Percentiles rank a stretch among this genome's conserved stretches.
These are phyloP conservation scores for Puccinellia tenuiflora DNA, from an alignment of 176 grass and related monocot species.

Conservation along the genomic window DNA sequence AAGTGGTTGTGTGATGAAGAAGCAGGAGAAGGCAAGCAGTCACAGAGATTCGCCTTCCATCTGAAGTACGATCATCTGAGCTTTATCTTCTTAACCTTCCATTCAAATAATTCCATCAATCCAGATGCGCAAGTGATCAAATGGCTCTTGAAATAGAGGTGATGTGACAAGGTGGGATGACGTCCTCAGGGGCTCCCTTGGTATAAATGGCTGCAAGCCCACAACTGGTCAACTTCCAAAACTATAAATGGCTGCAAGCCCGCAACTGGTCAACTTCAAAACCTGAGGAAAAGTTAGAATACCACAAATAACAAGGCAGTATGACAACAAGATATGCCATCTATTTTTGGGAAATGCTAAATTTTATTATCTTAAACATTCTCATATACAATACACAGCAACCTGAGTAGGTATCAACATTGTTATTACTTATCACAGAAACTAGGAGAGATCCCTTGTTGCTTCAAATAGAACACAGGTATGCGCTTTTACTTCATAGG, in stretches of 20 bases:
- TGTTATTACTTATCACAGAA: slow-evolving; percentile 11
- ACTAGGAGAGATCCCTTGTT: slow-evolving; percentile 34
- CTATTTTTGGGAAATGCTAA: neutral
- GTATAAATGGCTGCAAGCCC: neutral
- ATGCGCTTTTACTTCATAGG: slow-evolving; percentile 69
- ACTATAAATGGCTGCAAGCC: too few relatives aligned
- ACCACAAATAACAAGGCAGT: neutral
- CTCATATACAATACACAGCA: slow-evolving; percentile 5
- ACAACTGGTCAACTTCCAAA: neutral
- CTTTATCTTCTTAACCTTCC: neutral
- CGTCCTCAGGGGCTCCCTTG: neutral
- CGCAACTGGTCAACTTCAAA: neutral
- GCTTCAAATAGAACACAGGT: slow-evolving; percentile 89
- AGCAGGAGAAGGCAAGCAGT: neutral
- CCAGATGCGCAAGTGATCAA: neutral
- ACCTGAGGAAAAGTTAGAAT: neutral
- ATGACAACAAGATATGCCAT: neutral
- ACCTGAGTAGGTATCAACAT: slow-evolving; percentile 13
- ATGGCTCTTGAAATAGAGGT: neutral
- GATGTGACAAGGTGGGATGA: neutral
- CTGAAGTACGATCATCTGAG: neutral
- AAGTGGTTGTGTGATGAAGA: neutral
- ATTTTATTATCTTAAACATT: slow-evolving; percentile 27
- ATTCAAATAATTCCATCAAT: too few relatives aligned
- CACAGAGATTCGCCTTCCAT: neutral